Evolutionary conservation across 78 protist species (phyloP).

Genomic region (Chrysochromulina parva): DNA sequence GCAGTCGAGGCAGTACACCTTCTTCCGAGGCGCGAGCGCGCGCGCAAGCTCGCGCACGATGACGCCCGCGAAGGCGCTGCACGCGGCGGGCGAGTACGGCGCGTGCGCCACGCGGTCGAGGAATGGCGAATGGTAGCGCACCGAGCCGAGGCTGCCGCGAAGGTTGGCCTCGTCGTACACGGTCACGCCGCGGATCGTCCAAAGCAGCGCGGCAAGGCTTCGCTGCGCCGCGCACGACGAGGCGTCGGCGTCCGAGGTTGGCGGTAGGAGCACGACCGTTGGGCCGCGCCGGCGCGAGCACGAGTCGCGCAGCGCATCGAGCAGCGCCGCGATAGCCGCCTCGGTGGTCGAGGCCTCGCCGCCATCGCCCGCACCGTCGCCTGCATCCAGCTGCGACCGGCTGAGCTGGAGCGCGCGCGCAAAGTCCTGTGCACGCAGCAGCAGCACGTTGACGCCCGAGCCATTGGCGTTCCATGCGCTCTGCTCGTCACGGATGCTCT

Average conservation of each 20-base stretch:
- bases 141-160: neutral
- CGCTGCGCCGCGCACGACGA: neutral
- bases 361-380: too few relatives aligned
- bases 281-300: neutral
- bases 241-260: neutral
- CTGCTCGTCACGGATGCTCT: neutral
- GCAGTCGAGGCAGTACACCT: neutral
- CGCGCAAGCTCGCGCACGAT: neutral
- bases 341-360: too few relatives aligned
- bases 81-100: neutral
- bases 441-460: neutral
- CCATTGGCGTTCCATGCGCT: neutral
- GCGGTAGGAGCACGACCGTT: neutral
- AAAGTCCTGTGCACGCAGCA: neutral
- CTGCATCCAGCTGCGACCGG: neutral
- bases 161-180: neutral
- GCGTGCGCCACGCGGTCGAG: conserved; percentile 31
- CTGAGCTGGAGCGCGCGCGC: neutral
- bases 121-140: neutral
- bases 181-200: neutral
- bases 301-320: neutral
- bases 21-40: neutral
- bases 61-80: neutral
- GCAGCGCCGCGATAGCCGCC: neutral
- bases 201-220: neutral